phyloP scores from a whole-genome alignment of 208 protist species.

The Leishmania lainsoni region DNA sequence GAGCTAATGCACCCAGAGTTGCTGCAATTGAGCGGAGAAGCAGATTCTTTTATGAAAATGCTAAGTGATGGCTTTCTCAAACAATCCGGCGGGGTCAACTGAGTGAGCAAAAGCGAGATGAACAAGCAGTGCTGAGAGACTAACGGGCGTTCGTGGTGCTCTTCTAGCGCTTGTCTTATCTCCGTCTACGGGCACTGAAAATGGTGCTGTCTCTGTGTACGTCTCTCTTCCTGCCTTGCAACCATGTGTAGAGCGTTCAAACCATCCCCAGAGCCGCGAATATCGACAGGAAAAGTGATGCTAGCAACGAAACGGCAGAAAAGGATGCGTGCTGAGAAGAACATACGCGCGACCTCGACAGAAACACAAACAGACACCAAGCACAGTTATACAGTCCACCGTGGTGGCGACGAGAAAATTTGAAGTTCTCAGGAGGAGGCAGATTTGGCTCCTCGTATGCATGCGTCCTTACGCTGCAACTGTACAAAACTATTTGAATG shows the following conservation, averaged over 20 bases:
- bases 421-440: neutral
- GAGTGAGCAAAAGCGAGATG: neutral
- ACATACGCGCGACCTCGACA: neutral
- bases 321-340: neutral
- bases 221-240: neutral
- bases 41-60: conserved; percentile 32
- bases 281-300: neutral
- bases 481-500: neutral
- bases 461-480: neutral
- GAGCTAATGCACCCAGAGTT: conserved; percentile 73
- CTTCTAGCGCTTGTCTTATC: neutral
- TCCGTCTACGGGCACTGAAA: neutral
- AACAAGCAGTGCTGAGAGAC: neutral
- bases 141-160: neutral
- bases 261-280: neutral
- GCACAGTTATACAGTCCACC: neutral
- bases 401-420: neutral
- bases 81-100: neutral
- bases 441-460: neutral
- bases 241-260: neutral
- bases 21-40: conserved; percentile 34
- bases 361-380: neutral
- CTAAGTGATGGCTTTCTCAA: conserved; percentile 35
- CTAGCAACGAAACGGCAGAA: neutral
- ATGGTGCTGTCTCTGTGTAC: neutral